Percentiles rank a stretch among this genome's conserved stretches.
phyloP scores from a whole-genome alignment of 2,329 filamentous ascomycete species.

The Phyllosticta citrichinensis region DNA sequence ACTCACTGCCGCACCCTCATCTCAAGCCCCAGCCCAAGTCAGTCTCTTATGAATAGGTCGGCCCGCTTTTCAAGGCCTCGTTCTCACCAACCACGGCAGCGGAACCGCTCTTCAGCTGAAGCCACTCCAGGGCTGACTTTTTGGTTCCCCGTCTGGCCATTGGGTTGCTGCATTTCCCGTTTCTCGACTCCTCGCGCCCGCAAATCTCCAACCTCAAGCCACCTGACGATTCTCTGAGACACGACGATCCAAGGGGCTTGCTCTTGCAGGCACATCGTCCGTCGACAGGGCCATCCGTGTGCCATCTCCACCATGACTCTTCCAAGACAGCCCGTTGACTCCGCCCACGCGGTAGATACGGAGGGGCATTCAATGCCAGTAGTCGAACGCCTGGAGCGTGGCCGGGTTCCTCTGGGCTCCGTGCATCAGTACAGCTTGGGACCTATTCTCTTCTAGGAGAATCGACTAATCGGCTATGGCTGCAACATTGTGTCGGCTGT shows the following conservation, averaged over 20 bases:
- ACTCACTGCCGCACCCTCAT: not conserved
- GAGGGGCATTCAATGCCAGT: not conserved
- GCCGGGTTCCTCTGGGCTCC: not conserved
- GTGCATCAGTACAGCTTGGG: not conserved
- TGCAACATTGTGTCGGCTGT: not conserved
- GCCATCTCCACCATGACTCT: not conserved
- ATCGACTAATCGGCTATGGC: not conserved
- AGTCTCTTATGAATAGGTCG: not conserved
- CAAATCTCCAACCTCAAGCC: not conserved
- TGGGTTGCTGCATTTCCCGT: not conserved
- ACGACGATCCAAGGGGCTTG: not conserved
- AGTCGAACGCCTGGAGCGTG: not conserved
- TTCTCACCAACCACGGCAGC: not conserved
- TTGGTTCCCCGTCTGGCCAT: not conserved
- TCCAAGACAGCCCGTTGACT: not conserved
- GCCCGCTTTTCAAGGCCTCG: not conserved
- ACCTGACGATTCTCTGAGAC: not conserved
- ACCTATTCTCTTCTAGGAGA: not conserved
- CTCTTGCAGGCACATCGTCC: not conserved
- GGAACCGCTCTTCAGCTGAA: not conserved
- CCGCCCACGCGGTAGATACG: not conserved
- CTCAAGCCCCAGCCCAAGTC: not conserved
- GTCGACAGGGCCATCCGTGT: not conserved
- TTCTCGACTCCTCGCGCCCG: not conserved
- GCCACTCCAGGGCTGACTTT: not conserved